These are phyloP conservation scores for Lomentospora prolificans DNA, from an alignment of 2,329 filamentous ascomycete genomes.

Conservation along the genomic window DNA sequence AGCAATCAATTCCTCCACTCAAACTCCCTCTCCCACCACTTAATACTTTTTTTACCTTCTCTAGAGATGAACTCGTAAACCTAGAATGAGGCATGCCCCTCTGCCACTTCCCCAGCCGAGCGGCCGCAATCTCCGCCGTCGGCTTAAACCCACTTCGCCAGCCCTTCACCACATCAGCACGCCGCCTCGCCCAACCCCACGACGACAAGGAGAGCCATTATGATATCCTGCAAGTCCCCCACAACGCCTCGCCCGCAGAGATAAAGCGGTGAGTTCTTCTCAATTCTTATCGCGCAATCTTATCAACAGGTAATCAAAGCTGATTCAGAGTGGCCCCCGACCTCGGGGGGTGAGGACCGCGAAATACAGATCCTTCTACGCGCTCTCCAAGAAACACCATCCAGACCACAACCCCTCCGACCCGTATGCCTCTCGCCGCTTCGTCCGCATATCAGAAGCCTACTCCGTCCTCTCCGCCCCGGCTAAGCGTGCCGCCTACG, in stretches of 20 bases:
- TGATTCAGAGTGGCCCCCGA: no score
- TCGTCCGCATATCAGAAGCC: slow-evolving; percentile 75
- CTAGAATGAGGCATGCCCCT: slow-evolving; percentile 35
- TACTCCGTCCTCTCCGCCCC: slow-evolving; percentile 67
- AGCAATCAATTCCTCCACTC: no score
- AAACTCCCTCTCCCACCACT: background rate
- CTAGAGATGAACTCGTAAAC: slow-evolving; percentile 33
- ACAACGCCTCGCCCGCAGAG: slow-evolving; percentile 59
- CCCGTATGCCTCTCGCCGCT: slow-evolving; percentile 61
- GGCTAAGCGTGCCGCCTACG: slow-evolving; percentile 69
- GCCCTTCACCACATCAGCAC: slow-evolving; percentile 43
- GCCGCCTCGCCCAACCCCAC: slow-evolving; percentile 33
- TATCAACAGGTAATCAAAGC: no score
- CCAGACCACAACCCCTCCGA: slow-evolving; percentile 81
- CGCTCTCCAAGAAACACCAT: slow-evolving; percentile 83
- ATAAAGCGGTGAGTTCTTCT: slow-evolving; percentile 63
- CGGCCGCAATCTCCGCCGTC: slow-evolving; percentile 36
- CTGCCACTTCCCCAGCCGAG: slow-evolving; percentile 27
- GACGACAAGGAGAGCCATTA: slow-evolving; percentile 56
- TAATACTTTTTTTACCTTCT: slow-evolving; percentile 19
- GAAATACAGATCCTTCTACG: slow-evolving; percentile 74
- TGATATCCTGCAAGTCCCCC: slow-evolving; percentile 64
- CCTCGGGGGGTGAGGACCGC: no score
- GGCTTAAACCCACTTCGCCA: slow-evolving; percentile 35
- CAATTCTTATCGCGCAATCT: background rate